Evolutionary conservation across 2,329 filamentous ascomycete species (phyloP).

Genomic region (Fonsecaea multimorphosa): DNA sequence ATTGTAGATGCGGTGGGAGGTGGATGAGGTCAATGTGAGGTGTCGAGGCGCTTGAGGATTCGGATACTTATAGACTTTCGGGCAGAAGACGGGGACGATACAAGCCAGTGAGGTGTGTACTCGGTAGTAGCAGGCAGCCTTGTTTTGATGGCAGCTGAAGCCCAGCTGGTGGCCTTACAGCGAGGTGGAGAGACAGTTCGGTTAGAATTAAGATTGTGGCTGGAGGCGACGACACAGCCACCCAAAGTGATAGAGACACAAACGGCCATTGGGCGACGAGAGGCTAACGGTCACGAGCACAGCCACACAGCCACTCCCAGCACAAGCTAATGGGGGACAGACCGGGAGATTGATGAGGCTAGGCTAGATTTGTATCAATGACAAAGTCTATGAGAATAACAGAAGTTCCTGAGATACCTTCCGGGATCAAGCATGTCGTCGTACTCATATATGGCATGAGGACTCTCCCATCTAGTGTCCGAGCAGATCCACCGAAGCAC

Average conservation of each 20-base stretch:
- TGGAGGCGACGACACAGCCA: constrained; percentile 6
- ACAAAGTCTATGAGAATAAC: not conserved
- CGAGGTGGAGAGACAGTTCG: not conserved
- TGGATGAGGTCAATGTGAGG: not conserved
- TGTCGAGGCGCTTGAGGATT: not conserved
- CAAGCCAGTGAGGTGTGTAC: not conserved
- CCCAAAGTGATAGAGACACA: not conserved
- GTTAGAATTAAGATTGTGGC: constrained; percentile 1
- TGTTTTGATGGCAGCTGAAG: constrained; percentile 7
- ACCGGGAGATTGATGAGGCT: not conserved
- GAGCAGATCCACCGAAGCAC: not conserved
- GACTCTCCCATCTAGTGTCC: not conserved
- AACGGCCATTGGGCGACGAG: not conserved
- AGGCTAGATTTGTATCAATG: not conserved
- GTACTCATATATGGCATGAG: not conserved
- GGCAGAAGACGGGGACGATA: not conserved
- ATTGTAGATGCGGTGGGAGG: not conserved
- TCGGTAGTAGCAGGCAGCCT: constrained; percentile 4
- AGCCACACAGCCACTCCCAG: constrained; percentile 3
- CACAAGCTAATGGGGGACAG: not conserved
- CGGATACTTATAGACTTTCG: constrained; percentile 9
- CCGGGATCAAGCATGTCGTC: not conserved
- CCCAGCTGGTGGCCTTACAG: constrained; percentile 7
- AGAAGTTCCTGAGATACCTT: not conserved
- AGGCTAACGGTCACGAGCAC: not conserved